phyloP scores from a whole-genome alignment of 352 stramenopile species.

The Globisporangium iwayamae region DNA sequence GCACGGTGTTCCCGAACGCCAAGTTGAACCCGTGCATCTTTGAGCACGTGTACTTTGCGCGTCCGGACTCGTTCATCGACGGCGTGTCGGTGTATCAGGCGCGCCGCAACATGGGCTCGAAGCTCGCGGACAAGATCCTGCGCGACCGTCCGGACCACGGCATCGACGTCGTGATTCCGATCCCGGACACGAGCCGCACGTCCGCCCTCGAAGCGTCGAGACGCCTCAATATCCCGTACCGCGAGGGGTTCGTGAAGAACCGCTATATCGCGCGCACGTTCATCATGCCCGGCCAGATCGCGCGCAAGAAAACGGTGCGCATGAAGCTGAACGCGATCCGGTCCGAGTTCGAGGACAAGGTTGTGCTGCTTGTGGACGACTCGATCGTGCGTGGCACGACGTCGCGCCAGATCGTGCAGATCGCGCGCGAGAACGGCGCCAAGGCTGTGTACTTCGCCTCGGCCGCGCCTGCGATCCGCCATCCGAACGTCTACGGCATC shows the following conservation, averaged over 20 bases:
- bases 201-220: slow-evolving; percentile 91
- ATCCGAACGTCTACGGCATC: slow-evolving; percentile 99
- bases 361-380: slow-evolving; percentile 99
- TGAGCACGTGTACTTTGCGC: slow-evolving; percentile 99
- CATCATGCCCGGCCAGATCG: slow-evolving; percentile 98
- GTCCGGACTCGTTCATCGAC: slow-evolving; percentile 99
- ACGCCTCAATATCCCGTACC: slow-evolving; percentile 90
- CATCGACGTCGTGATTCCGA: slow-evolving; percentile 99
- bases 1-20: slow-evolving; percentile 69
- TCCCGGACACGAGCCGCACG: slow-evolving; percentile 97
- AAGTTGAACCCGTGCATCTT: slow-evolving; percentile 97
- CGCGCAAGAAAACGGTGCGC: slow-evolving; percentile 95
- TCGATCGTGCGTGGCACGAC: slow-evolving; percentile 99
- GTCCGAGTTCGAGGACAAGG: slow-evolving; percentile 90
- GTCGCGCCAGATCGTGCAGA: slow-evolving; percentile 97
- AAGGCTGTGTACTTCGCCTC: slow-evolving; percentile 96
- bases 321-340: slow-evolving; percentile 99
- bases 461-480: slow-evolving; percentile 95
- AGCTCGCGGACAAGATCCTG: slow-evolving; percentile 96
- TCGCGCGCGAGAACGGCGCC: slow-evolving; percentile 97
- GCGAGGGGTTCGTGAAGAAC: slow-evolving; percentile 99
- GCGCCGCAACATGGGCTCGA: slow-evolving; percentile 97
- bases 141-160: slow-evolving; percentile 88
- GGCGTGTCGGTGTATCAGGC: slow-evolving; percentile 98
- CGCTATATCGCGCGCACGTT: slow-evolving; percentile 99